Conservation (phyloP, 208 protist genomes). For the Strigomonas galati region DNA sequence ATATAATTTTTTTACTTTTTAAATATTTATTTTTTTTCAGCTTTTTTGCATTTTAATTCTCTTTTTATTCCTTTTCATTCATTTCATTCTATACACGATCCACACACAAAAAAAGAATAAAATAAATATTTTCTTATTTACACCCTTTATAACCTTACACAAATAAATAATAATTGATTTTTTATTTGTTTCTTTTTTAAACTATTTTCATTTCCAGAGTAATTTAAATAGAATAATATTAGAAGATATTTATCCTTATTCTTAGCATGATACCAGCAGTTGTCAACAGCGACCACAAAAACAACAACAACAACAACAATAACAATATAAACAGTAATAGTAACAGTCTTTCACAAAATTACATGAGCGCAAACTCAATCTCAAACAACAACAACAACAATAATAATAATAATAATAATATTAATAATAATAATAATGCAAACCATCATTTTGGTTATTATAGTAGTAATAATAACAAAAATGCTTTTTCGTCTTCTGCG, state of each 20-base stretch:
- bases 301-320: not conserved
- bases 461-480: too few species aligned
- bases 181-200: too few species aligned
- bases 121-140: conserved; percentile 1
- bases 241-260: not conserved
- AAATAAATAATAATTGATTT: conserved; percentile 8
- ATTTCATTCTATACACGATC: not conserved
- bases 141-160: not conserved
- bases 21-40: conserved; percentile 2
- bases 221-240: too few species aligned
- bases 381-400: not conserved
- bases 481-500: too few species aligned
- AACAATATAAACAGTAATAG: too few species aligned
- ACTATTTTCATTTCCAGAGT: too few species aligned
- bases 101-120: not conserved
- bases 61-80: not conserved
- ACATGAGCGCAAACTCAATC: too few species aligned
- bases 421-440: not conserved
- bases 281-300: not conserved
- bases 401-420: not conserved
- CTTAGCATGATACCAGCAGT: not conserved
- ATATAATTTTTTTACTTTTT: too few species aligned
- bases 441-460: too few species aligned
- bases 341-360: too few species aligned
- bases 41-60: not conserved